Base-by-base conservation (phyloP, 2,329 filamentous ascomycete species). In the Aspergillus fumigatiaffinis region DNA sequence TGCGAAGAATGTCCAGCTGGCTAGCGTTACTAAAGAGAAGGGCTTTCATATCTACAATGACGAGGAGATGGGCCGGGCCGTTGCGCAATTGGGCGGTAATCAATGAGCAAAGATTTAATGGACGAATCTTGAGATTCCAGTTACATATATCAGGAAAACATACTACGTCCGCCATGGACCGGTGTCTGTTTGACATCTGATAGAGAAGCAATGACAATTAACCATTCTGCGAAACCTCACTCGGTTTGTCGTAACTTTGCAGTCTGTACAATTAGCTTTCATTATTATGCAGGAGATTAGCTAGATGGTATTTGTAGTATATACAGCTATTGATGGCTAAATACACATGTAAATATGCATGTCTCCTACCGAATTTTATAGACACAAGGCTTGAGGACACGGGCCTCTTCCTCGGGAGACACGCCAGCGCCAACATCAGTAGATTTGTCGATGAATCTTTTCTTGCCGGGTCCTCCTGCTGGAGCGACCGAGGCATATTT, bases 11-110 rank as follows among this genome's bases (percentile, higher is more conserved):
- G 94, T 99, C 64, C 94, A 99, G 81, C 79, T 99, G 67, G 94
- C 94, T 54, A 97, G 93, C 73, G 94, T 99, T 57, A 99, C 94
- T 62, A 96, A 92, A 83, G 93, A 97, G 66, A 93, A 90, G 79
- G 94, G 94, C 56, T 99, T 99, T 84, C 89, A 91, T 80, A 97
- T 99, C 86, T 99, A 99, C 82, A 89, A 88, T 57, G 94, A 99
- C 70, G 91, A 93, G 71, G 93, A 97, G 81, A 99, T 99, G 94
- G 90, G 90, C 59, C 84, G 86, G 49, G 92, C 96, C 60, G 94
- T 99, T 60, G 89, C 89, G 74, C 87, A 92, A 74, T 68, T 79
- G 55, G 76, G 74, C 65, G 72, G 73, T 26, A 78, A 79, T 65
- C 77, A 76, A 73, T 71, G 53, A 71, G 61, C 28, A 59, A 63